Conservation (phyloP, 2,329 filamentous ascomycete species). For the Chaetomiaceae sp. region DNA sequence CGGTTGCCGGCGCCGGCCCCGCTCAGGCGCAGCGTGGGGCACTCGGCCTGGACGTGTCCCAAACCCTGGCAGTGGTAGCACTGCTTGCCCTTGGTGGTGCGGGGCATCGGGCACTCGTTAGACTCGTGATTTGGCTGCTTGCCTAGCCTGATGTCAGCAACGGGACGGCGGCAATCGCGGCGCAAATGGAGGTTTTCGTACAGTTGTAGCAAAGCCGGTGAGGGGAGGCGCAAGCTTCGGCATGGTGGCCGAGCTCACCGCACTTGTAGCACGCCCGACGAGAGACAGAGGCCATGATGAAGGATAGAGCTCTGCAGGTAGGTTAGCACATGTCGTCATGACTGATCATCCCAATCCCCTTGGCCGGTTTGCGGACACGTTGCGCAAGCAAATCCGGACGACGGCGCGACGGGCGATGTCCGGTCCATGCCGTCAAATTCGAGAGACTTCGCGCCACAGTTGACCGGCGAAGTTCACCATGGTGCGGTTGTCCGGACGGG, state of each 20-base stretch:
- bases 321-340: constrained; percentile 8
- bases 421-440: too few relatives aligned
- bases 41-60: constrained; percentile 97
- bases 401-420: too few relatives aligned
- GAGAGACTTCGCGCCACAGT: too few relatives aligned
- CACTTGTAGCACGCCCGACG: constrained; percentile 79
- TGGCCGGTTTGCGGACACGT: constrained; percentile 3
- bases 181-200: constrained; percentile 43
- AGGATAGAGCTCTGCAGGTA: constrained; percentile 1
- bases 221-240: constrained; percentile 92
- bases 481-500: not conserved
- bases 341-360: not conserved
- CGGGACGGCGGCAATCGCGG: not conserved
- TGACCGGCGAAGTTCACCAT: not conserved
- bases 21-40: constrained; percentile 89
- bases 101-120: constrained; percentile 91
- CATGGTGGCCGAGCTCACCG: constrained; percentile 74
- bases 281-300: constrained; percentile 68
- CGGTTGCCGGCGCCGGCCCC: constrained; percentile 75
- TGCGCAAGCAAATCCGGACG: constrained; percentile 6
- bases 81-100: constrained; percentile 98
- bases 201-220: constrained; percentile 99
- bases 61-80: constrained; percentile 99
- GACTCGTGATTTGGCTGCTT: constrained; percentile 92
- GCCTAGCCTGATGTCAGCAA: constrained; percentile 41